phyloP scores from a whole-genome alignment of 441 rosid species.

The Eutrema salsugineum region DNA sequence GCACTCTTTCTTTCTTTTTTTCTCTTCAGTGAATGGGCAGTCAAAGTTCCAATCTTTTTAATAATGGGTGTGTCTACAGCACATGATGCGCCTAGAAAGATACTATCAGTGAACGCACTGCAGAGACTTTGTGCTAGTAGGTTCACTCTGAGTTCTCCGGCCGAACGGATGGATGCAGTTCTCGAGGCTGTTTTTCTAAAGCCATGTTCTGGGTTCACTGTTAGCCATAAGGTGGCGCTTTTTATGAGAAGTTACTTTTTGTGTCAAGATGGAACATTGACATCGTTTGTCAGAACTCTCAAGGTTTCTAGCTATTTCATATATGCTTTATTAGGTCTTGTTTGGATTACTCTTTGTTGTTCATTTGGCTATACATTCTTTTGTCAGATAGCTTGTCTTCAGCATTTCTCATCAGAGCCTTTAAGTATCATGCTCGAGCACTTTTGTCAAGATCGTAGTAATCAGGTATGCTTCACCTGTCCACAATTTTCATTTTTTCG shows the following conservation, averaged over 20 bases:
- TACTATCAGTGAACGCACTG: constrained; percentile 60
- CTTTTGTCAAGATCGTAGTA: constrained; percentile 44
- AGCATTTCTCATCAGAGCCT: constrained; percentile 77
- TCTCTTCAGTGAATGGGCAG: constrained; percentile 73
- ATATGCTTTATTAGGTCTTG: not conserved
- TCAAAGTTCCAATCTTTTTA: constrained; percentile 73
- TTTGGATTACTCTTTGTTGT: not conserved
- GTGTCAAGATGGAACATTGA: constrained; percentile 83
- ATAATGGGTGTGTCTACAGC: constrained; percentile 92
- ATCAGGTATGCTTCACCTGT: constrained; percentile 43
- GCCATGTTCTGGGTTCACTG: constrained; percentile 66
- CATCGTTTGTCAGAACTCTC: constrained; percentile 78
- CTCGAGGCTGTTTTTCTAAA: constrained; percentile 76
- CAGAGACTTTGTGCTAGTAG: constrained; percentile 60
- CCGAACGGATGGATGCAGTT: constrained; percentile 84
- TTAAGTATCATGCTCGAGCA: constrained; percentile 56
- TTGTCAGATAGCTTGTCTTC: constrained; percentile 83
- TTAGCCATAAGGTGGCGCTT: constrained; percentile 73
- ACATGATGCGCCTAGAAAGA: constrained; percentile 60
- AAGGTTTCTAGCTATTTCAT: constrained; percentile 53
- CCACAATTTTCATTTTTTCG: not conserved
- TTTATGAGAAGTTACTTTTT: constrained; percentile 75
- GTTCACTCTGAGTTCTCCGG: constrained; percentile 74
- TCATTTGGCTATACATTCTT: constrained; percentile 4
- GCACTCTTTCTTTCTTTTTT: not conserved